A percentile compares a stretch with the other conserved stretches of the same genome.
Evolutionary conservation across 2,329 filamentous ascomycete species (phyloP).

Genomic region (Fusarium newnesense): DNA sequence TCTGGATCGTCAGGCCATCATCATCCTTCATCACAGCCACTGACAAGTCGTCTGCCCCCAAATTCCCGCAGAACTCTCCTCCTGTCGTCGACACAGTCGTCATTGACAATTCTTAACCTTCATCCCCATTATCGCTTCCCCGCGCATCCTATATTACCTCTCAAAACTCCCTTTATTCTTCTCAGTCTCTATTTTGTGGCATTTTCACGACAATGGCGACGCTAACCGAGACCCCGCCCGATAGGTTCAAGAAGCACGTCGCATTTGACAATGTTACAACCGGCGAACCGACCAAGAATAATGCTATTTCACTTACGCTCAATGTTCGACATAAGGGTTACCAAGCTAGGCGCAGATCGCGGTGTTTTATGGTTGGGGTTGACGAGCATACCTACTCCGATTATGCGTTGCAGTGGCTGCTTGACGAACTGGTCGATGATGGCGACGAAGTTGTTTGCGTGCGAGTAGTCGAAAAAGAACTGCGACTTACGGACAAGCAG

Average conservation of each 20-base stretch:
- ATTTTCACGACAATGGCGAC: constrained; percentile 50
- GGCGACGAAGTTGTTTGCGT: constrained; percentile 94
- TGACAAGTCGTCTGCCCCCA: constrained; percentile 31
- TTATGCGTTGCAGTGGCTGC: constrained; percentile 90
- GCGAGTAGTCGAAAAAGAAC: constrained; percentile 85
- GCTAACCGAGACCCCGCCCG: constrained; percentile 55
- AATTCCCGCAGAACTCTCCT: constrained; percentile 42
- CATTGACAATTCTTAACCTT: constrained; percentile 18
- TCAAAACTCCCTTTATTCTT: constrained; percentile 6
- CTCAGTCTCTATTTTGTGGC: constrained; percentile 15
- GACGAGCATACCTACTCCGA: constrained; percentile 94
- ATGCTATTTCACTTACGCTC: constrained; percentile 78
- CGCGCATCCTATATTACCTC: constrained; percentile 7
- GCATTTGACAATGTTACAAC: constrained; percentile 69
- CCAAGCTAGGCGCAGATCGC: constrained; percentile 79
- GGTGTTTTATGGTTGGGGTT: constrained; percentile 90
- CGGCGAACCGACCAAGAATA: constrained; percentile 68
- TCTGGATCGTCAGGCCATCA: constrained; percentile 46
- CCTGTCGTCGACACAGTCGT: constrained; percentile 12
- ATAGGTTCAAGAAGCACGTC: constrained; percentile 69
- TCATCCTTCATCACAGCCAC: constrained; percentile 42
- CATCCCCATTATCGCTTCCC: constrained; percentile 1
- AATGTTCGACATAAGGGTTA: constrained; percentile 90
- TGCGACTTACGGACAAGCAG: constrained; percentile 73
- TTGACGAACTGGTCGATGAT: constrained; percentile 92